Evolutionary conservation across 768 basidiomycete species (phyloP).

Genomic region (Clavulina sp.): DNA sequence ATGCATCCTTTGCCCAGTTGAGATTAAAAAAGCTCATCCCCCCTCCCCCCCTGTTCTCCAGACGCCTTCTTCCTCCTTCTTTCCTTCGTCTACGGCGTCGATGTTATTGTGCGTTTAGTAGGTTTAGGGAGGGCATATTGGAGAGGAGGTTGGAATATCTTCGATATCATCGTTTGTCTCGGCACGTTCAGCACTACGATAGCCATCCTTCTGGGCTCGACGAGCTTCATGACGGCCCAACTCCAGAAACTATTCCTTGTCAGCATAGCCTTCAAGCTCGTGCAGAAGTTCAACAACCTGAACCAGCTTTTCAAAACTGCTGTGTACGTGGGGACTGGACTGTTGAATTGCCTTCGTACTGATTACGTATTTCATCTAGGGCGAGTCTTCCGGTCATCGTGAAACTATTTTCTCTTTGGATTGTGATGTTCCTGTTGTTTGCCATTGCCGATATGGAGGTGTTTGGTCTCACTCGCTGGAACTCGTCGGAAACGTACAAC

Average conservation of each 20-base stretch:
- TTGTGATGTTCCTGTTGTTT: constrained; percentile 81
- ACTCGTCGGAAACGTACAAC: constrained; percentile 42
- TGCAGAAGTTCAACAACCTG: constrained; percentile 69
- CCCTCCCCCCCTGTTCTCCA: constrained; percentile 16
- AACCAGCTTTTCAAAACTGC: constrained; percentile 96
- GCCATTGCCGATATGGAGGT: constrained; percentile 78
- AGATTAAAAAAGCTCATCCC: not conserved
- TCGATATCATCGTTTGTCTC: constrained; percentile 61
- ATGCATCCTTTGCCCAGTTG: constrained; percentile 13
- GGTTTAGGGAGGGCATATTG: constrained; percentile 83
- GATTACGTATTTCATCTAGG: constrained; percentile 24
- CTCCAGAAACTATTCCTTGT: constrained; percentile 86
- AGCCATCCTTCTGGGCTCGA: constrained; percentile 37
- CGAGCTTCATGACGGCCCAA: constrained; percentile 38
- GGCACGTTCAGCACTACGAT: constrained; percentile 77
- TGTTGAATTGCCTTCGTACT: constrained; percentile 2
- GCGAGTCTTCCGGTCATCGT: constrained; percentile 75
- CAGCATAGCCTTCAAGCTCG: constrained; percentile 83
- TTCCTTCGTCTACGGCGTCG: constrained; percentile 53
- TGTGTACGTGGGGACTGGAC: constrained; percentile 36
- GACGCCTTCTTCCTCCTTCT: constrained; percentile 64
- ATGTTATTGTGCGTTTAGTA: constrained; percentile 57
- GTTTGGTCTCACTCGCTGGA: constrained; percentile 82
- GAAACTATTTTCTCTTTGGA: constrained; percentile 73
- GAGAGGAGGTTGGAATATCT: constrained; percentile 89